Base-by-base conservation (phyloP, 495 filamentous ascomycete genomes). In the Xylaria cubensis region DNA sequence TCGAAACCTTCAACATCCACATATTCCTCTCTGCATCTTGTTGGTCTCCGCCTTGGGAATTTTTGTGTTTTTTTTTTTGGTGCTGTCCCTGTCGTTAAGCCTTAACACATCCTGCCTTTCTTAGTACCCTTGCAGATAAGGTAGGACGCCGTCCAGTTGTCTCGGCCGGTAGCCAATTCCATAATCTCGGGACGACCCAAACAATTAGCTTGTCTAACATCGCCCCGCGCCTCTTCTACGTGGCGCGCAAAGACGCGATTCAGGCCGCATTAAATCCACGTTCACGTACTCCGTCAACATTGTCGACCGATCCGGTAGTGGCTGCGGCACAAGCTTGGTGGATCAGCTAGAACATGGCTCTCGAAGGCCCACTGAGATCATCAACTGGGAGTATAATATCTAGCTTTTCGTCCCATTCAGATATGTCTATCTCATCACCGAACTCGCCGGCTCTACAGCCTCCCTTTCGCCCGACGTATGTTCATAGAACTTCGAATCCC, bases 341-440 rank as follows among this genome's bases (percentile, higher is more conserved):
- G 24, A 71, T 32, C 62, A 72, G 71, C 63, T 69, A 75, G 69
- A 72, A 72, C 77, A 90, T 90, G 88, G 88, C 88, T 78, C 85
- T 90, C 80, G 86, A 90, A 80, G 87, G 83, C 73, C 88, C 87
- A 59, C 76, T 90, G 71, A 78, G 87, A 64, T 84, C 85, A 69
- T 87, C 86, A 73, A 82, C 85, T 24, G 84, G 83, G 73, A 84
- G 80, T 79, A 83, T 91, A 71, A 84, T 85, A 82, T 88, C 89
- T 41, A 77, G 81, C 69, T 92, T 90, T 79, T 89, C 87, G 56
- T 82, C 88, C 51, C 88, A 87, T 74, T 85, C 85, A 44, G 90
- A 92, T 68, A 85, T 87, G 81, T 84, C 86, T 29, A 42, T 85
- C 56, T 88, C 88, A 19, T 88, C 89, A 42, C 86, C 89, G 55